These are phyloP conservation scores for Suhomyces chickasaworum DNA, from an alignment of 1,139 yeast genomes.

Conservation along the genomic window DNA sequence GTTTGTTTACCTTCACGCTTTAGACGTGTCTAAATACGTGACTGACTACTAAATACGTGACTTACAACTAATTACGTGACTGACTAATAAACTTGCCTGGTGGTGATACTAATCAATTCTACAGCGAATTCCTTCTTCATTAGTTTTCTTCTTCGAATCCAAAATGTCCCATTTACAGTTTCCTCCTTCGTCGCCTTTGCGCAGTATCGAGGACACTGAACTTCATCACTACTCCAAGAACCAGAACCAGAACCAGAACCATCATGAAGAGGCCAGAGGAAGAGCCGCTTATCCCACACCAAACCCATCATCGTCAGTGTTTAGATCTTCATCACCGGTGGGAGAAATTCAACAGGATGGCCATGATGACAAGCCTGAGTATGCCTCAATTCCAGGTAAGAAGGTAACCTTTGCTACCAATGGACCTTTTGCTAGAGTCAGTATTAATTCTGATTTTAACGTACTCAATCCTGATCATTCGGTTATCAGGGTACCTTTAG, in stretches of 20 bases:
- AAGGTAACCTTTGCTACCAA: constrained; percentile 14
- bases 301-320: constrained; percentile 55
- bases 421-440: constrained; percentile 14
- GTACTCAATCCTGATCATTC: constrained; percentile 42
- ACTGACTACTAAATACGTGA: not conserved
- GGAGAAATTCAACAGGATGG: constrained; percentile 12
- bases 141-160: not conserved
- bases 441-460: constrained; percentile 38
- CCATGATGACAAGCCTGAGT: not conserved
- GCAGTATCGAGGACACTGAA: constrained; percentile 31
- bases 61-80: not conserved
- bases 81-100: not conserved
- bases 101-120: not conserved
- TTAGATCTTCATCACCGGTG: constrained; percentile 49
- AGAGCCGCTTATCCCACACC: constrained; percentile 51
- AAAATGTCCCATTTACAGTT: constrained; percentile 40
- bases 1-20: constrained; percentile 14
- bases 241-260: too few species aligned
- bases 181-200: constrained; percentile 68
- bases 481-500: constrained; percentile 42
- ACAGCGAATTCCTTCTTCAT: not conserved
- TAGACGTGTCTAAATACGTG: constrained; percentile 1
- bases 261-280: constrained; percentile 22
- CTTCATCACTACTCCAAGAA: constrained; percentile 20
- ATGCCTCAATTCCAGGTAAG: constrained; percentile 10